phyloP scores from a whole-genome alignment of 208 protist species.

The Willaertia magna region DNA sequence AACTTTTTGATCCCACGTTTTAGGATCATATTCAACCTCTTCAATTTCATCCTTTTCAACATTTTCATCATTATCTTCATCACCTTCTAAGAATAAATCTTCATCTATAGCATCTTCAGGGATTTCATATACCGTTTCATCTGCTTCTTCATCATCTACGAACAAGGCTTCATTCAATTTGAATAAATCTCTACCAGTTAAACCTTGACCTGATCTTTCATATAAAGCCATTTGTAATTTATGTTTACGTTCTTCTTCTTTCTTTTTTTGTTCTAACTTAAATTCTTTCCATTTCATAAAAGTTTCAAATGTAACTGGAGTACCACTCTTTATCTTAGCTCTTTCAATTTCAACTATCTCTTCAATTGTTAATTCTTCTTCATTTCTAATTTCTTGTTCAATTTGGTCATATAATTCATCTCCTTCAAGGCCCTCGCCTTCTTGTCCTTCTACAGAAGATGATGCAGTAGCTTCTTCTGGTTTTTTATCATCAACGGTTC shows the following conservation, averaged over 20 bases:
- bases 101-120: not conserved
- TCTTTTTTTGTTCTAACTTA: not conserved
- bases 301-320: not conserved
- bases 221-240: not conserved
- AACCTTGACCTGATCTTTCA: not conserved
- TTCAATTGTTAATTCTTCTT: not conserved
- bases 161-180: not conserved
- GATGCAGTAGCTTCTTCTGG: not conserved
- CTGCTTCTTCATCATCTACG: slow-evolving; percentile 8
- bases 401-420: not conserved
- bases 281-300: slow-evolving; percentile 12
- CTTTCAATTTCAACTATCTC: slow-evolving; percentile 3
- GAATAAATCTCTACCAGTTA: slow-evolving; percentile 6
- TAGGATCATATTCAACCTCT: slow-evolving; percentile 1
- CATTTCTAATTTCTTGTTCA: not conserved
- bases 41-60: not conserved
- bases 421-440: not conserved
- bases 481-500: slow-evolving; percentile 39
- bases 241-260: not conserved
- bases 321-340: not conserved
- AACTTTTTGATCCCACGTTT: not conserved
- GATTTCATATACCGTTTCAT: not conserved
- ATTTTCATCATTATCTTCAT: not conserved
- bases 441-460: not conserved
- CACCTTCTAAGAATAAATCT: slow-evolving; percentile 6